A percentile compares a stretch with the other conserved stretches of the same genome.
These are phyloP conservation scores for Fusarium papillatum DNA, from an alignment of 2,329 filamentous ascomycete species.

Conservation along the genomic window DNA sequence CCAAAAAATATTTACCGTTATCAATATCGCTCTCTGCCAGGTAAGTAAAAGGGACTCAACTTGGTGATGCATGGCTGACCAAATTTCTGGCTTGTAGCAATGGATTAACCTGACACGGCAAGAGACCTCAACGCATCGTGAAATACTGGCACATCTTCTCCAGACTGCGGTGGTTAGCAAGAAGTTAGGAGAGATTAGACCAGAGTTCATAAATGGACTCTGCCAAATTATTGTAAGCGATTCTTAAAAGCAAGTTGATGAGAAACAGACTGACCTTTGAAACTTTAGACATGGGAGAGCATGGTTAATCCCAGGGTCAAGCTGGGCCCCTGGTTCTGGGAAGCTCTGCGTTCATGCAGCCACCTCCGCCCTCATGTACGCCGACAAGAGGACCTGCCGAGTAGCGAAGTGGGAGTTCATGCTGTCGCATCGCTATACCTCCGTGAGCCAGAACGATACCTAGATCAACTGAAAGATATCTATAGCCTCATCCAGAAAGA, in stretches of 20 bases:
- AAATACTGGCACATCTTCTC: not conserved
- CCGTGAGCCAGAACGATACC: not conserved
- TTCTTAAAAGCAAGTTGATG: not conserved
- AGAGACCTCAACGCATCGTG: not conserved
- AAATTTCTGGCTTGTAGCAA: not conserved
- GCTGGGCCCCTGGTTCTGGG: not conserved
- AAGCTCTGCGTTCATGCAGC: not conserved
- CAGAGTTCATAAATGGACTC: not conserved
- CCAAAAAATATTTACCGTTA: not conserved
- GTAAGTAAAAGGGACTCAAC: not conserved
- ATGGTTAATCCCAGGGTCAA: not conserved
- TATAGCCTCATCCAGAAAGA: not conserved
- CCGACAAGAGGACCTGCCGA: not conserved
- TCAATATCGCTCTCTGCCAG: not conserved
- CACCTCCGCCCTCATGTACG: not conserved
- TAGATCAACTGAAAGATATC: not conserved
- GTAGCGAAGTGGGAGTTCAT: not conserved
- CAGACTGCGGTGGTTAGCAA: not conserved
- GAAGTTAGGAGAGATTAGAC: not conserved
- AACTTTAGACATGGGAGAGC: not conserved
- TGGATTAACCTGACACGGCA: not conserved
- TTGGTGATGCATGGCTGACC: not conserved
- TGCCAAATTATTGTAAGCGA: not conserved
- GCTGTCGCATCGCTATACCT: not conserved
- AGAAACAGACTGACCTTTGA: not conserved